phyloP scores from a whole-genome alignment of 352 stramenopile genomes.

The Phytophthora megakarya region DNA sequence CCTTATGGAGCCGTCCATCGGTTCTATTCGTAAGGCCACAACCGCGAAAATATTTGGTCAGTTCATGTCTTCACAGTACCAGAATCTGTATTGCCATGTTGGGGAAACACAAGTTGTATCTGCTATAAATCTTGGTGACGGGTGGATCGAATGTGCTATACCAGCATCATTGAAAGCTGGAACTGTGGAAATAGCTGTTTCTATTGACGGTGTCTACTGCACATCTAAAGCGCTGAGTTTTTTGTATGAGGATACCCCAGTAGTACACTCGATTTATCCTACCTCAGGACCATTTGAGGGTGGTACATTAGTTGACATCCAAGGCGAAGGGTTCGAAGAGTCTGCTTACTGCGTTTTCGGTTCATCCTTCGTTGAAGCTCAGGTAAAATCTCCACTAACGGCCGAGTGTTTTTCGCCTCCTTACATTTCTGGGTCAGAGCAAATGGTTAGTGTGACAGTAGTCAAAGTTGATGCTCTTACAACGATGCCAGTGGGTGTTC shows the following conservation, averaged over 20 bases:
- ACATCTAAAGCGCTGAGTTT: constrained; percentile 32
- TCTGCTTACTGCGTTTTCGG: constrained; percentile 50
- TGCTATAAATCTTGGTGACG: constrained; percentile 32
- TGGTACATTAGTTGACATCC: constrained; percentile 42
- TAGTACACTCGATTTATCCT: constrained; percentile 52
- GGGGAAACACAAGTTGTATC: constrained; percentile 36
- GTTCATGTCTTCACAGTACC: constrained; percentile 27
- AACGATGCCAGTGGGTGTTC: background rate
- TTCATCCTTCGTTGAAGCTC: constrained; percentile 25
- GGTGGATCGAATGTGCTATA: constrained; percentile 44
- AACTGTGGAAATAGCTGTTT: constrained; percentile 27
- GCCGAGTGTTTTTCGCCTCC: constrained; percentile 39
- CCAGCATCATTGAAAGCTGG: constrained; percentile 19
- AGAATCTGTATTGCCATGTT: constrained; percentile 45
- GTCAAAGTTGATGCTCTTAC: constrained; percentile 20
- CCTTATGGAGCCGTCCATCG: constrained; percentile 26
- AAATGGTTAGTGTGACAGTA: constrained; percentile 37
- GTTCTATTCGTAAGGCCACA: constrained; percentile 20
- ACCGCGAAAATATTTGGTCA: constrained; percentile 35
- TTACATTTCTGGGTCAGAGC: constrained; percentile 8
- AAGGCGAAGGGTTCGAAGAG: constrained; percentile 39
- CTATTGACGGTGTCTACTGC: constrained; percentile 41
- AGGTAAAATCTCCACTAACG: constrained; percentile 19
- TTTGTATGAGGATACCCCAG: constrained; percentile 43
- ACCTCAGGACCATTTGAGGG: constrained; percentile 45